Conservation (phyloP, 495 filamentous ascomycete species). For the Neurospora sp. region DNA sequence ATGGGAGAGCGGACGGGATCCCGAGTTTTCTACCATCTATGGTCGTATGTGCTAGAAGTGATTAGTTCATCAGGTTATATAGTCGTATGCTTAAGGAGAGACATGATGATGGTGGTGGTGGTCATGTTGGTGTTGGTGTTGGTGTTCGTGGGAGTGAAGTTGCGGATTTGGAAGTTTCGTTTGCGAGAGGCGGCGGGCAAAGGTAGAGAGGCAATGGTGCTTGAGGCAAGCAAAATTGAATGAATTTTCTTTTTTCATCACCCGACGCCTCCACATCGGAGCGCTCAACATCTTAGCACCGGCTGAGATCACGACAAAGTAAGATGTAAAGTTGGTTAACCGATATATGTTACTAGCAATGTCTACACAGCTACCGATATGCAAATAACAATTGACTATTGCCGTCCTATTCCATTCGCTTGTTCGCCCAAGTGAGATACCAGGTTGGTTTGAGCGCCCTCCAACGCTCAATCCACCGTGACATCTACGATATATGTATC, state of each 20-base stretch:
- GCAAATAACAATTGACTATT: background rate
- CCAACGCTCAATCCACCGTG: background rate
- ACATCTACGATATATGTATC: background rate
- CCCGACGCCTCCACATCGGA: background rate
- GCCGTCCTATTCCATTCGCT: background rate
- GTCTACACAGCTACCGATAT: background rate
- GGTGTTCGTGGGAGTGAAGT: no score
- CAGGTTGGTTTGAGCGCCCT: background rate
- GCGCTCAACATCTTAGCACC: background rate
- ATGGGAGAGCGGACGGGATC: constrained; percentile 20
- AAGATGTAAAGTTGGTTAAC: background rate
- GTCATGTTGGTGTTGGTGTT: no score
- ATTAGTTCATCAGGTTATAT: no score
- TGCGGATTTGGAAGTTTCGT: no score
- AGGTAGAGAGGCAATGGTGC: no score
- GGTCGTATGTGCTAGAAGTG: no score
- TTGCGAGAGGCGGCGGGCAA: no score
- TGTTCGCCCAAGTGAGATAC: background rate
- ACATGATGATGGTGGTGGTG: no score
- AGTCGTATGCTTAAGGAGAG: no score
- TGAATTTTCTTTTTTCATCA: background rate
- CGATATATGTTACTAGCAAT: background rate
- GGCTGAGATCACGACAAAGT: background rate
- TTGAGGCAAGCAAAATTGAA: background rate
- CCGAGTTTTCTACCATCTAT: no score